phyloP scores from a whole-genome alignment of 2,329 filamentous ascomycete genomes.

The Neofusicoccum parvum region DNA sequence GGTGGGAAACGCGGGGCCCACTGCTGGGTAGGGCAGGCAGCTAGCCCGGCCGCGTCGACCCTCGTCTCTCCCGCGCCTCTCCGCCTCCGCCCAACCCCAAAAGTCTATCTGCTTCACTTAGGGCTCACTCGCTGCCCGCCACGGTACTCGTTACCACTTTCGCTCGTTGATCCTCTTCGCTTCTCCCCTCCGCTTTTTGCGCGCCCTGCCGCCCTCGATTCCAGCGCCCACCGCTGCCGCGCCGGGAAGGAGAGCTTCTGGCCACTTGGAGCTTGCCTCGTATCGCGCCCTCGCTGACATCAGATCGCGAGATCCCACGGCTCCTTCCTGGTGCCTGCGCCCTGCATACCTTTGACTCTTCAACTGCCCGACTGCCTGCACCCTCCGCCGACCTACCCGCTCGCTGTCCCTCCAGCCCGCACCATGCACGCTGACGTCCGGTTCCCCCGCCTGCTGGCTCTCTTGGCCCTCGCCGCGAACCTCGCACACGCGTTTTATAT shows the following conservation, averaged over 20 bases:
- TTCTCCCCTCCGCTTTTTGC: background rate
- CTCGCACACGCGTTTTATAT: slow-evolving; percentile 73
- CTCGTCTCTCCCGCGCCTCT: background rate
- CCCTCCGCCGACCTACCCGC: background rate
- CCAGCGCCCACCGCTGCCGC: background rate
- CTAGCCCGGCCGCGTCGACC: background rate
- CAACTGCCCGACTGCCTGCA: background rate
- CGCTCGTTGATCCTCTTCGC: slow-evolving; percentile 18
- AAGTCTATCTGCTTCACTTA: slow-evolving; percentile 5
- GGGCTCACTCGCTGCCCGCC: slow-evolving; percentile 1
- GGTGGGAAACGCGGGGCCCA: background rate
- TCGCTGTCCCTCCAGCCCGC: background rate
- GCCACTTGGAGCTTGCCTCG: slow-evolving; percentile 1
- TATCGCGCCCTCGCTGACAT: slow-evolving; percentile 16
- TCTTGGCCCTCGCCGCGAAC: slow-evolving; percentile 50
- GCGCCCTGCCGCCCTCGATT: background rate
- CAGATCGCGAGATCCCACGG: background rate
- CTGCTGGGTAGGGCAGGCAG: background rate
- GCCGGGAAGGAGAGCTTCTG: background rate
- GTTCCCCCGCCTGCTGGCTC: slow-evolving; percentile 48
- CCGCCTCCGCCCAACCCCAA: slow-evolving; percentile 9
- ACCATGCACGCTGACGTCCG: slow-evolving; percentile 43
- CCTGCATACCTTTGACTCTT: slow-evolving; percentile 7
- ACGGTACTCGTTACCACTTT: slow-evolving; percentile 23
- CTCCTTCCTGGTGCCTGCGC: background rate